A percentile compares a stretch with the other conserved stretches of the same genome.
These are phyloP conservation scores for Funneliformis geosporum DNA, from an alignment of 192 early-diverging fungal genomes.

Conservation along the genomic window DNA sequence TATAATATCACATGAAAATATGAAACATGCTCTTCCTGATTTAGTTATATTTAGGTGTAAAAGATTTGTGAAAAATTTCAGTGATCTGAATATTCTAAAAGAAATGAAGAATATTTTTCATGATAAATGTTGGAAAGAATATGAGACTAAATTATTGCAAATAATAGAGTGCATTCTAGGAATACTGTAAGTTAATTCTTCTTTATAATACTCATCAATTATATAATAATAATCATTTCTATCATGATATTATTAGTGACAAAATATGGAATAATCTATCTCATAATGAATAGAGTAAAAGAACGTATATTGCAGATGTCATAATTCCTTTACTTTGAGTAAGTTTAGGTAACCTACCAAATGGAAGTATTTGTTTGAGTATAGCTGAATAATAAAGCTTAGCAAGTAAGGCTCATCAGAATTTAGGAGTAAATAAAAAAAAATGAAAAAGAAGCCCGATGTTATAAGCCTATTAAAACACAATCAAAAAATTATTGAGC, in stretches of 20 bases:
- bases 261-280: neutral
- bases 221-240: too few relatives aligned
- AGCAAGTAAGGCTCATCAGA: neutral
- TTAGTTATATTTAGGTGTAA: neutral
- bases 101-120: neutral
- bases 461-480: conserved; percentile 13
- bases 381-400: neutral
- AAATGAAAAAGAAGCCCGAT: neutral
- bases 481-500: conserved; percentile 23
- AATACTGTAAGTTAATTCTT: neutral
- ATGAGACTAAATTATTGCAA: neutral
- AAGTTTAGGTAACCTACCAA: neutral
- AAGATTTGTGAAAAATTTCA: neutral
- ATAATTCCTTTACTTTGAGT: too few relatives aligned
- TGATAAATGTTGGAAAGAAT: conserved; percentile 12
- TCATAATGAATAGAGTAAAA: neutral
- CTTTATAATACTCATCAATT: neutral
- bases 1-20: conserved; percentile 21
- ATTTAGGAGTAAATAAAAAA: neutral
- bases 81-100: neutral
- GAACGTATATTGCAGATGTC: neutral
- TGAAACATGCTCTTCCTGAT: conserved; percentile 10
- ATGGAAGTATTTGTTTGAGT: neutral
- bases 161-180: neutral
- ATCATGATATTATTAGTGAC: neutral